Evolutionary conservation across 495 filamentous ascomycete species (phyloP).

Genomic region (Pseudevernia furfuracea): DNA sequence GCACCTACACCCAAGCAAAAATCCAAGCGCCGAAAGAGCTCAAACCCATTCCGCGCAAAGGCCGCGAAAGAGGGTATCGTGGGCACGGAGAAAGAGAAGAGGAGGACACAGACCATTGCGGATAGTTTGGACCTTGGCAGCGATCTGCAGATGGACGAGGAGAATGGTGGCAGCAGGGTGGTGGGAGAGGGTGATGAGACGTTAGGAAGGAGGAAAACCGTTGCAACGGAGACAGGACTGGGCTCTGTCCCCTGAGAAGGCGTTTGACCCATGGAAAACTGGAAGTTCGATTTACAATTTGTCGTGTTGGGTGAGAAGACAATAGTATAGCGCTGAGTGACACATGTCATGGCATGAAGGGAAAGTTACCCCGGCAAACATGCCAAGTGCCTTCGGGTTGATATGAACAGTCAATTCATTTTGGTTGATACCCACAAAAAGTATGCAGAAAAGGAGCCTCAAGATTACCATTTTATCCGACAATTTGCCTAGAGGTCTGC

Average conservation of each 20-base stretch:
- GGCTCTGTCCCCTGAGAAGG: neutral
- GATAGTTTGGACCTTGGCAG: slow-evolving; percentile 12
- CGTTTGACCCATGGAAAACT: no score
- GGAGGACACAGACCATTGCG: slow-evolving; percentile 10
- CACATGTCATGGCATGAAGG: no score
- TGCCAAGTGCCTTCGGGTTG: no score
- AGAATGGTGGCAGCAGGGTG: neutral
- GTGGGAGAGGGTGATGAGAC: neutral
- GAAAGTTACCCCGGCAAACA: no score
- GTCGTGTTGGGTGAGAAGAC: no score
- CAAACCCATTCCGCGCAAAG: neutral
- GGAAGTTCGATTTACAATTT: no score
- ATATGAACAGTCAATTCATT: no score
- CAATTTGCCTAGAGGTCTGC: neutral
- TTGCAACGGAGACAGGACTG: neutral
- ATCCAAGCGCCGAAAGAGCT: neutral
- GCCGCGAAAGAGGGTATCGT: slow-evolving; percentile 3
- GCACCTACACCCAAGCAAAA: neutral
- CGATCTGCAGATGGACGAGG: neutral
- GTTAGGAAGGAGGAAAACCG: neutral
- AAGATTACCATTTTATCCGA: no score
- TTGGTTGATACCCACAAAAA: no score
- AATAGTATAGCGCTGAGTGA: no score
- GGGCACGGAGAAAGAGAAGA: slow-evolving; percentile 11
- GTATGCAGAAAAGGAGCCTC: no score